Evolutionary conservation across 2,329 filamentous ascomycete species (phyloP).

Genomic region (Cordyceps fumosorosea): DNA sequence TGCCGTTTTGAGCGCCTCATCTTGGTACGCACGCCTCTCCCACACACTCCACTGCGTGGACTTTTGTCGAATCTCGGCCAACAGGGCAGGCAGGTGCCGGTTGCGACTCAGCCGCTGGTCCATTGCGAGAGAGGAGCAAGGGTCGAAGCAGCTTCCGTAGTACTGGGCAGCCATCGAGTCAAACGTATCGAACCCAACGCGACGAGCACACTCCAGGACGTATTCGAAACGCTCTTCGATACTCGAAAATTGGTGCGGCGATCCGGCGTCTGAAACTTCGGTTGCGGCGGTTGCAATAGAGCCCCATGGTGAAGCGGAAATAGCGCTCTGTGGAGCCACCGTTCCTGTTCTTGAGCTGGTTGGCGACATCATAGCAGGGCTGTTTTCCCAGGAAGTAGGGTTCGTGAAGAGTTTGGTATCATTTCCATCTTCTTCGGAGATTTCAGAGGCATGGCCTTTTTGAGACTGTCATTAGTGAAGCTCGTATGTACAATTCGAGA

Average conservation of each 20-base stretch:
- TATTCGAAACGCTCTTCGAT: slow-evolving; percentile 16
- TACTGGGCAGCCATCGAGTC: slow-evolving; percentile 15
- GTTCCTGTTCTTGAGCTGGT: slow-evolving; percentile 13
- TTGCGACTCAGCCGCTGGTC: slow-evolving; percentile 16
- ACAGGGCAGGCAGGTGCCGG: slow-evolving; percentile 14
- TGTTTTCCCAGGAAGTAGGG: slow-evolving; percentile 11
- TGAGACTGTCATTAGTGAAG: not conserved
- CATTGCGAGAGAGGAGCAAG: slow-evolving; percentile 14
- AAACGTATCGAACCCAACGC: slow-evolving; percentile 14
- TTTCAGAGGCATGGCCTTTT: slow-evolving; percentile 6
- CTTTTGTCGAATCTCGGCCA: slow-evolving; percentile 12
- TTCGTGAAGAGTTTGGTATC: slow-evolving; percentile 7
- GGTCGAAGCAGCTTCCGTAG: slow-evolving; percentile 15
- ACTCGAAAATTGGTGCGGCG: not conserved
- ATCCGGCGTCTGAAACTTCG: slow-evolving; percentile 7
- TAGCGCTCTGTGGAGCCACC: slow-evolving; percentile 1
- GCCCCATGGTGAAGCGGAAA: slow-evolving; percentile 8
- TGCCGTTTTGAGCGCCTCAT: slow-evolving; percentile 22
- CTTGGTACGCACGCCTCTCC: slow-evolving; percentile 22
- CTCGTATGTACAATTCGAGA: too few species aligned
- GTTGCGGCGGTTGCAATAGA: slow-evolving; percentile 11
- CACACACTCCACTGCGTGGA: slow-evolving; percentile 18
- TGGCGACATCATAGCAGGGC: slow-evolving; percentile 13
- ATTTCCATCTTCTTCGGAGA: slow-evolving; percentile 11
- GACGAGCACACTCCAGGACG: slow-evolving; percentile 14